Conservation (phyloP, 805 yeast genomes). For the Ogataea minuta region DNA sequence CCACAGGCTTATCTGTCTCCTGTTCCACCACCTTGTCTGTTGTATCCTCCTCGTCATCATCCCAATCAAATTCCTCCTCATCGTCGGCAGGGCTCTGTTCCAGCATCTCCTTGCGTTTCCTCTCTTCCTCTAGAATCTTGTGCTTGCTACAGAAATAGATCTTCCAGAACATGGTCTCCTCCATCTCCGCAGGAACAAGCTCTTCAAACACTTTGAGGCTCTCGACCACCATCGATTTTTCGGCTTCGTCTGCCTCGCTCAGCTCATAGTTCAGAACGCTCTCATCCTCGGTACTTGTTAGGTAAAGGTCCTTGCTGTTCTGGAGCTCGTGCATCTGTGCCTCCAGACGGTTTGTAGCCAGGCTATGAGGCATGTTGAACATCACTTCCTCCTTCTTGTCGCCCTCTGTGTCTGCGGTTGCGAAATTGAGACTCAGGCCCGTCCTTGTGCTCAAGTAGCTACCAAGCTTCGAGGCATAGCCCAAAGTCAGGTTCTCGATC, state of each 20-base stretch:
- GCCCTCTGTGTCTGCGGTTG: conserved; percentile 15
- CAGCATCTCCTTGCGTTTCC: conserved; percentile 61
- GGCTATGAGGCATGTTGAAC: conserved; percentile 42
- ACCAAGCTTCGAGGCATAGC: conserved; percentile 57
- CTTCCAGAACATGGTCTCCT: conserved; percentile 70
- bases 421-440: conserved; percentile 16
- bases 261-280: conserved; percentile 39
- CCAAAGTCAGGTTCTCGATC: conserved; percentile 68
- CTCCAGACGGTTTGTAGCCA: conserved; percentile 56
- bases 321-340: conserved; percentile 59
- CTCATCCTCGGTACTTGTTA: conserved; percentile 35
- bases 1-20: conserved; percentile 7
- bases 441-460: conserved; percentile 41
- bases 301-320: conserved; percentile 45
- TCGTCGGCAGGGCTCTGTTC: conserved; percentile 37
- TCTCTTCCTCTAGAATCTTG: conserved; percentile 59
- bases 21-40: too few species aligned
- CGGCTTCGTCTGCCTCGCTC: conserved; percentile 48
- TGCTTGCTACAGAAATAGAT: conserved; percentile 58
- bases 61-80: conserved; percentile 48
- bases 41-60: conserved; percentile 49
- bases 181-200: conserved; percentile 60
- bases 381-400: conserved; percentile 41
- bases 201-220: conserved; percentile 57
- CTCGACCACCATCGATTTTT: conserved; percentile 41